phyloP scores from a whole-genome alignment of 2,329 filamentous ascomycete genomes.

The Helicocarpus griseus region DNA sequence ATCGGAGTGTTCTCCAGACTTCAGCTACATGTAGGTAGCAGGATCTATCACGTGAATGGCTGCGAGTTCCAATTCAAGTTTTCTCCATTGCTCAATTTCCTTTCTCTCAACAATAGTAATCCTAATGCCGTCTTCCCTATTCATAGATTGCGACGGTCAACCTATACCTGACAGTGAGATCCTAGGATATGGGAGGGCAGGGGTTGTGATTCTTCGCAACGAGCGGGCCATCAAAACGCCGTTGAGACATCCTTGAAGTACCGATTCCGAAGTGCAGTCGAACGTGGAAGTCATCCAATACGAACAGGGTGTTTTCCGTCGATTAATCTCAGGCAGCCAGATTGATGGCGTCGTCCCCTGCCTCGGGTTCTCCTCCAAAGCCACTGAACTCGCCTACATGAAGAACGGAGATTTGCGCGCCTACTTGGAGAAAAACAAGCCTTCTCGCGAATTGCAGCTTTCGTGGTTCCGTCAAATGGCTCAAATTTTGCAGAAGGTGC shows the following conservation, averaged over 20 bases:
- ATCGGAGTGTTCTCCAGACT: no score
- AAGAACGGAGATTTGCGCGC: conserved; percentile 13
- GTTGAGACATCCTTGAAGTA: conserved; percentile 11
- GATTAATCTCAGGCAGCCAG: conserved; percentile 6
- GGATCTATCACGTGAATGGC: no score
- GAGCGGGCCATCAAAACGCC: conserved; percentile 14
- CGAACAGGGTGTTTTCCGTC: conserved; percentile 17
- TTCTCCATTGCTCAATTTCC: no score
- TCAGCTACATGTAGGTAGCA: no score
- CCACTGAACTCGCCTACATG: conserved; percentile 17
- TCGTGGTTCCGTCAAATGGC: conserved; percentile 12
- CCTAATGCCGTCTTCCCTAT: no score
- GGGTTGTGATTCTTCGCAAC: conserved; percentile 9
- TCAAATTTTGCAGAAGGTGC: conserved; percentile 9
- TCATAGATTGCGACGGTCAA: conserved; percentile 10
- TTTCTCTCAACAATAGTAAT: no score
- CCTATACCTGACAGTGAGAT: conserved; percentile 10
- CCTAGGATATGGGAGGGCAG: conserved; percentile 11
- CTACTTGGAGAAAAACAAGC: conserved; percentile 6
- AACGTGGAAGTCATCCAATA: conserved; percentile 11
- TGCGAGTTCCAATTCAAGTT: no score
- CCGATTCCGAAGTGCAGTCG: conserved; percentile 11
- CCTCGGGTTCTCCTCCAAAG: conserved; percentile 9
- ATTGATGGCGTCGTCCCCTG: conserved; percentile 14
- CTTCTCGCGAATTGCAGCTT: conserved; percentile 4